Evolutionary conservation across 2,329 filamentous ascomycete genomes (phyloP).

Genomic region (Elsinoe ampelina): DNA sequence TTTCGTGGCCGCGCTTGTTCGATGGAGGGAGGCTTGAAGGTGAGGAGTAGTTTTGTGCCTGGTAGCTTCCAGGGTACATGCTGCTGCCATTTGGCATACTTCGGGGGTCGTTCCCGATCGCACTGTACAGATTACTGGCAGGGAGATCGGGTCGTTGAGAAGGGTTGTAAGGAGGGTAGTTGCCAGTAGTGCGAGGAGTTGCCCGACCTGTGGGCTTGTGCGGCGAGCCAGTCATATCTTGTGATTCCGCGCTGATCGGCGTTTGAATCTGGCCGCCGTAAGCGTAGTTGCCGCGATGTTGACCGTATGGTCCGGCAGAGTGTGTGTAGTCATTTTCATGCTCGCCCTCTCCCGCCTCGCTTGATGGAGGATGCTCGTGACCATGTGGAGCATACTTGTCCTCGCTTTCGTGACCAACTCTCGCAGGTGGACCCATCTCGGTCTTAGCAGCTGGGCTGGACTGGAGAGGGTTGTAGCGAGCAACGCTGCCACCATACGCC

Average conservation of each 20-base stretch:
- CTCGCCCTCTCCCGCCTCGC: conserved; percentile 26
- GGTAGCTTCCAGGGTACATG: conserved; percentile 40
- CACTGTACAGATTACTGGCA: conserved; percentile 77
- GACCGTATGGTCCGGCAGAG: conserved; percentile 60
- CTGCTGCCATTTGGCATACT: conserved; percentile 55
- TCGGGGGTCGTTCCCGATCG: conserved; percentile 68
- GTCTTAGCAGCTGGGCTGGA: conserved; percentile 63
- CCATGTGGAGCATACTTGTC: conserved; percentile 41
- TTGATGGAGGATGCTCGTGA: conserved; percentile 19
- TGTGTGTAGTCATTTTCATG: conserved; percentile 70
- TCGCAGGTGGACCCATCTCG: conserved; percentile 78
- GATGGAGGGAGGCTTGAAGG: conserved; percentile 36
- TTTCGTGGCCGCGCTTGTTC: conserved; percentile 53
- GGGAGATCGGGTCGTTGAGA: conserved; percentile 62
- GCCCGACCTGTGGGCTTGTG: conserved; percentile 74
- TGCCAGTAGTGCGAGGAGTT: conserved; percentile 69
- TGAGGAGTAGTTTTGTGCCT: conserved; percentile 51
- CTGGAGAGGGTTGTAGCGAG: conserved; percentile 51
- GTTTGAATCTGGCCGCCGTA: conserved; percentile 43
- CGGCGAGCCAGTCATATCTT: conserved; percentile 76
- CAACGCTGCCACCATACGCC: conserved; percentile 43
- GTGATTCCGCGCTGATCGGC: conserved; percentile 60
- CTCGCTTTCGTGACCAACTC: conserved; percentile 51
- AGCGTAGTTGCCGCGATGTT: conserved; percentile 64
- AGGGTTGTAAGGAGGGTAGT: conserved; percentile 69